Evolutionary conservation across 371 early-diverging fungal genomes (phyloP).

Genomic region (Saksenaea vasiformis): DNA sequence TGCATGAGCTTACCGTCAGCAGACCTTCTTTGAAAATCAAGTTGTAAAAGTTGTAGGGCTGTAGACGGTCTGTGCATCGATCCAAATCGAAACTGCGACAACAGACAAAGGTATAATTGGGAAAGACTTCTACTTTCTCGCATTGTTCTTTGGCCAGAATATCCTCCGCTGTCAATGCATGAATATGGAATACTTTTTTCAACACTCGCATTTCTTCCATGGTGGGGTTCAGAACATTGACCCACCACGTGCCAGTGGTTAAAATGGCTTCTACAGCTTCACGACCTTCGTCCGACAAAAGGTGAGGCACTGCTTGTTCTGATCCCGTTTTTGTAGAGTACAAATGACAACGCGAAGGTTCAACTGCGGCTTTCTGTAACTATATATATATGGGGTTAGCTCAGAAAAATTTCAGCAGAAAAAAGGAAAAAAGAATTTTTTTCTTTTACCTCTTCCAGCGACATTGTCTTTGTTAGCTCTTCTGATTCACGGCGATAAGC

Average conservation of each 20-base stretch:
- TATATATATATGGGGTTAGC: background rate
- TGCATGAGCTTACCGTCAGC: slow-evolving; percentile 50
- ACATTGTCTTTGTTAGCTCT: background rate
- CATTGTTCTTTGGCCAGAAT: slow-evolving; percentile 70
- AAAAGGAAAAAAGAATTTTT: too few species aligned
- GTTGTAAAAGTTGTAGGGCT: slow-evolving; percentile 81
- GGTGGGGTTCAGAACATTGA: slow-evolving; percentile 82
- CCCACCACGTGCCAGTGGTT: slow-evolving; percentile 77
- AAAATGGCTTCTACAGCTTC: slow-evolving; percentile 43
- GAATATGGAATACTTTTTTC: slow-evolving; percentile 69
- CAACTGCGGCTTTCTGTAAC: background rate
- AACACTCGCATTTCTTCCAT: slow-evolving; percentile 77
- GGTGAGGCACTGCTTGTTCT: slow-evolving; percentile 12
- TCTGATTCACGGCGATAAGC: background rate
- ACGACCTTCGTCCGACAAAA: slow-evolving; percentile 35
- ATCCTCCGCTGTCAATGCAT: slow-evolving; percentile 78
- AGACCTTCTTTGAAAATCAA: slow-evolving; percentile 72
- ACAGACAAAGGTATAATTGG: slow-evolving; percentile 69
- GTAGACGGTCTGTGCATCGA: slow-evolving; percentile 41
- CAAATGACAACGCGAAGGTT: background rate
- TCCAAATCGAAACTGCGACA: slow-evolving; percentile 71
- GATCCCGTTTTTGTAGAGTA: background rate
- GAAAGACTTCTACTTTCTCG: slow-evolving; percentile 76
- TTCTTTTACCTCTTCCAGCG: background rate
- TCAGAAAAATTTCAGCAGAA: background rate